Conservation (phyloP, 2,329 filamentous ascomycete genomes). For the Cladosporium velox region DNA sequence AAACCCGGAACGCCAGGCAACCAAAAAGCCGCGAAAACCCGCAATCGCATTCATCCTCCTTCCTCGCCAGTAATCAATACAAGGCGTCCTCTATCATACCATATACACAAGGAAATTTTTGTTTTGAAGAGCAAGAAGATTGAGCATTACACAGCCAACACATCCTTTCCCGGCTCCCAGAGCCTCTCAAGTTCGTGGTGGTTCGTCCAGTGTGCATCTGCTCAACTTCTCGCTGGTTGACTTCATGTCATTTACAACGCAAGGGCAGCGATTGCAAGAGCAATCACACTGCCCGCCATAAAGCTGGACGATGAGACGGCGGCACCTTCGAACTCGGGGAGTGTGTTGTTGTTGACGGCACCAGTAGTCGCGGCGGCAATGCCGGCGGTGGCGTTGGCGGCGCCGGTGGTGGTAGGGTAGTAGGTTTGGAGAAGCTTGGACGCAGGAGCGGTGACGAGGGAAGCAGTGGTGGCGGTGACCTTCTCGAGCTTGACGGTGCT, state of each 20-base stretch:
- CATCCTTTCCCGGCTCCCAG: conserved; percentile 4
- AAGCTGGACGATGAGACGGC: conserved; percentile 12
- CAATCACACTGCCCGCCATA: conserved; percentile 12
- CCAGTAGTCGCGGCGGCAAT: conserved; percentile 2
- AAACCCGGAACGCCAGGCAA: background rate
- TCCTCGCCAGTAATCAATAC: background rate
- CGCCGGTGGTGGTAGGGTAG: conserved; percentile 16
- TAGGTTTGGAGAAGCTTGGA: background rate
- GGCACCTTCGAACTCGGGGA: conserved; percentile 17
- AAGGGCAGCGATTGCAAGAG: conserved; percentile 10
- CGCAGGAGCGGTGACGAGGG: background rate
- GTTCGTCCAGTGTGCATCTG: conserved; percentile 5
- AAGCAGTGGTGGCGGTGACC: background rate
- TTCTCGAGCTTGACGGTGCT: background rate
- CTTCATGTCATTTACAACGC: conserved; percentile 2
- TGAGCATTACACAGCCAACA: conserved; percentile 13
- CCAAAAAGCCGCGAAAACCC: background rate
- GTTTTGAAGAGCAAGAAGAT: background rate
- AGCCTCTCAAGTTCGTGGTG: conserved; percentile 3
- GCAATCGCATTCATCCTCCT: background rate
- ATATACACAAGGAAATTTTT: background rate
- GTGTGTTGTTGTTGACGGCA: conserved; percentile 12
- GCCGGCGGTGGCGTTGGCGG: conserved; percentile 3
- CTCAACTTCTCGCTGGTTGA: background rate
- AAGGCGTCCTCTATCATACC: background rate